phyloP scores from a whole-genome alignment of 2,329 filamentous ascomycete genomes.

The Biscogniauxia marginata region DNA sequence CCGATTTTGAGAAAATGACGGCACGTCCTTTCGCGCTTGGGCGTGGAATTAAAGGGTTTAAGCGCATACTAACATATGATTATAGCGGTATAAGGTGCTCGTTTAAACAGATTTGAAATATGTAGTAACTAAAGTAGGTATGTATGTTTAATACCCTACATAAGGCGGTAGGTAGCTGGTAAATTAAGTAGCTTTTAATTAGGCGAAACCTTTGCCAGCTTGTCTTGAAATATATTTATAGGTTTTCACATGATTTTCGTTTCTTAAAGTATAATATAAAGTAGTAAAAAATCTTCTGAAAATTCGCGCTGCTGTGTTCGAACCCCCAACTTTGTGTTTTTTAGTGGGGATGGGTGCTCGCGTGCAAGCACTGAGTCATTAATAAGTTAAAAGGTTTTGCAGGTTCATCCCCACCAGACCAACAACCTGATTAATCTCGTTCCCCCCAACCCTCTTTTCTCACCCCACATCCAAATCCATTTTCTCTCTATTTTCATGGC shows the following conservation, averaged over 20 bases:
- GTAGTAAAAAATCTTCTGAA: not conserved
- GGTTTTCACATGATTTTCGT: not conserved
- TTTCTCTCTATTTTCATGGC: conserved; percentile 12
- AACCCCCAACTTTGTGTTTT: not conserved
- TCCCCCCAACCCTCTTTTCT: conserved; percentile 8
- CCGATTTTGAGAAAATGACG: no score
- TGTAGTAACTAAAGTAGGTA: no score
- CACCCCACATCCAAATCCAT: conserved; percentile 5
- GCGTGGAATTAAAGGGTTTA: no score
- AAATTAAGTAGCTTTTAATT: no score
- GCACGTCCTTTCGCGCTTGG: no score
- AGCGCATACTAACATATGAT: no score
- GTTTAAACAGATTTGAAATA: no score
- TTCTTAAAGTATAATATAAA: not conserved
- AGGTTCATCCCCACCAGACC: not conserved
- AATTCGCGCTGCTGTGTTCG: not conserved
- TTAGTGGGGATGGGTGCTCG: not conserved
- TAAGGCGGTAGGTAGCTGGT: no score
- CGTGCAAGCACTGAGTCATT: not conserved
- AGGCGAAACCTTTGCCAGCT: no score
- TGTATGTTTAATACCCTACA: no score
- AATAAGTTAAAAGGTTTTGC: not conserved
- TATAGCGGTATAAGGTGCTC: no score
- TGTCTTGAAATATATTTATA: not conserved
- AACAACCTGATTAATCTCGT: conserved; percentile 3